Evolutionary conservation across 2,329 filamentous ascomycete genomes (phyloP), one percentile per base, ranked within the genome.

Genomic region (Epichloe amarillans): DNA sequence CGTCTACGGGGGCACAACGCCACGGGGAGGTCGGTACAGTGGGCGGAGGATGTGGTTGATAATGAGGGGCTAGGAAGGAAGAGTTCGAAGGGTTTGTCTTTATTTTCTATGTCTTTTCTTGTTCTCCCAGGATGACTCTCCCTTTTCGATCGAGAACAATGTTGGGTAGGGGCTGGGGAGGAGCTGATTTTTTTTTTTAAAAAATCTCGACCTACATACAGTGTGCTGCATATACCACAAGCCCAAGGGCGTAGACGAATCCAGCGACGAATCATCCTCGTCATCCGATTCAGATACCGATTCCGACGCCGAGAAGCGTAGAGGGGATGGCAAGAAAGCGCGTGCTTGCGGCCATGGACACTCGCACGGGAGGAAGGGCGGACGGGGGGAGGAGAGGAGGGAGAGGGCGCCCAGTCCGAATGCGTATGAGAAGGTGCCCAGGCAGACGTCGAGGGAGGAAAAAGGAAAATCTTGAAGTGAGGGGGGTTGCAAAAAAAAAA

Each of bases 221-320:
- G 93, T 97, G n/a, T 98, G 93, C 76, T 98, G 93, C 67, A 98
- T 98, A 67, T 98, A 96, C 70, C 91, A 96, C 71, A 86, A 86
- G 54, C 83, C 88, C 6, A 86, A 84, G 58, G 79, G 76, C 11
- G 82, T 88, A 4, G 88, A 86, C 64, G 91, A 97, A 66, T 93
- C 86, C 35, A 89, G 84, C 57, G 80, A 82, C 57, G 80, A 84
- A 47, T 80, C 77, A 3, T 79, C 73, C 0, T 77, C 57, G 1
- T 82, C 74, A 39, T 57, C 57, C 21, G 56, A 58, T 8, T 21
- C 35, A 33, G 43, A 36, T 11, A 33, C 43, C 17, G 43, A 36
- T 17, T 37, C 33, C 2, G 21, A 33, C 37, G 42, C 36, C 57
- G 56, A 7, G 52, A 58, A 23, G 52, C 53, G 19, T 56, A 55